Conservation (phyloP, 805 yeast species). For the Ogataea saltuana region DNA sequence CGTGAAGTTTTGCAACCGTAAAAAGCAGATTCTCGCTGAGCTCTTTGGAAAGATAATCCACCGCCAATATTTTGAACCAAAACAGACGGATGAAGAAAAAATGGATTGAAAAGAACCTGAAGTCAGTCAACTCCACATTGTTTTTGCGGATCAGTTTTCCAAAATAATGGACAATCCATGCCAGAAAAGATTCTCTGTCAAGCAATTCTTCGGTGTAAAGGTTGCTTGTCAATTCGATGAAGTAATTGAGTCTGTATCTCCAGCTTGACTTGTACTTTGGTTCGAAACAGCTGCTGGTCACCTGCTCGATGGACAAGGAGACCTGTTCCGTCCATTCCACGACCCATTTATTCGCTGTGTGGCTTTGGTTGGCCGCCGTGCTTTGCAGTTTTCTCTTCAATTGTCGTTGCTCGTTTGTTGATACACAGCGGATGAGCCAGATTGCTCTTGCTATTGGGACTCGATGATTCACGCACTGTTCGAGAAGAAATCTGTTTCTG, state of each 20-base stretch:
- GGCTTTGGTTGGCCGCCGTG: conserved; percentile 20
- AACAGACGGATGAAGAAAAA: conserved; percentile 61
- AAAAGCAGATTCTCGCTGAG: conserved; percentile 58
- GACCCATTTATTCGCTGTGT: conserved; percentile 63
- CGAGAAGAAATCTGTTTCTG: conserved; percentile 68
- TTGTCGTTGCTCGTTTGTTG: conserved; percentile 71
- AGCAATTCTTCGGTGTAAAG: conserved; percentile 69
- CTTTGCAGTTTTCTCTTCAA: conserved; percentile 46
- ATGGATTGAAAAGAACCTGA: conserved; percentile 31
- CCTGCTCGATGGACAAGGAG: conserved; percentile 55
- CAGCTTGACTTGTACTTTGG: conserved; percentile 36
- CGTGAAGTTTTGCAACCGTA: conserved; percentile 22
- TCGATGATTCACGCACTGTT: conserved; percentile 62
- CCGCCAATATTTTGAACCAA: conserved; percentile 65
- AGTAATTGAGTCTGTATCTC: conserved; percentile 57
- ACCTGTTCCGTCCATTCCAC: conserved; percentile 91
- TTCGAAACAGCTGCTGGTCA: conserved; percentile 44
- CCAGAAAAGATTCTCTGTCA: conserved; percentile 60
- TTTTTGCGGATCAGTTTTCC: conserved; percentile 24
- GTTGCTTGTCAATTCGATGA: conserved; percentile 59
- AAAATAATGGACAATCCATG: conserved; percentile 61
- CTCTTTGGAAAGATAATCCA: conserved; percentile 62
- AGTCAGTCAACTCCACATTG: conserved; percentile 17
- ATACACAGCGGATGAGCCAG: conserved; percentile 89
- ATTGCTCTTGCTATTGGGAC: conserved; percentile 82